Evolutionary conservation across 345 rosid species (phyloP), one percentile per base, ranked within the genome.

Genomic region (Clarkia xantiana): DNA sequence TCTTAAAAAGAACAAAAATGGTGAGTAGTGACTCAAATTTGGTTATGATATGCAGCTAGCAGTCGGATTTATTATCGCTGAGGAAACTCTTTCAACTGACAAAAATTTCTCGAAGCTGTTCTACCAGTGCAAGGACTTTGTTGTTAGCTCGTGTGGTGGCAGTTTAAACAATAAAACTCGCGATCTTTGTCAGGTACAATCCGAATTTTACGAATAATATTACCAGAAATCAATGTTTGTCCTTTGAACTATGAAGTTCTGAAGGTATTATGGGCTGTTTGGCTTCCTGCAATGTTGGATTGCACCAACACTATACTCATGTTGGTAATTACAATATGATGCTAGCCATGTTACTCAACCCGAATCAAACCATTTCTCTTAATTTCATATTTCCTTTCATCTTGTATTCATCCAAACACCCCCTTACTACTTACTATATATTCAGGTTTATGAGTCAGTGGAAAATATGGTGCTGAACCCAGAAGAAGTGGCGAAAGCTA

Each of bases 401-500:
- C 25, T 22, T 22, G 25, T 22, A 22, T 22, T 22, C 25, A 22
- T 22, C 25, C 25, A 22, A 22, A 22, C 5, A 5, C 5, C 3
- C 25, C 5, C 25, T 22, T 22, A 22, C 2, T 29, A 29, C n/a
- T n/a, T n/a, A n/a, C n/a, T n/a, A 3, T 29, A 10, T 29, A 10
- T 53, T 10, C 48, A 86, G 96, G 94, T 81, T 3, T 87, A 87
- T 52, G 85, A 81, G 67, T 78, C 94, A 0, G 78, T 83, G 58
- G 96, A 87, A 64, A 62, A 69, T 39, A 73, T 87, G 81, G 25
- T 79, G 52, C 46, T 70, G 16, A 68, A 73, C 44, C 90, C 90
- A 9, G 85, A 83, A 25, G 86, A 82, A 68, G 76, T 78, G 44
- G 47, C 73, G 55, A 82, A 73, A 56, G 52, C 73, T 40, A 63